Evolutionary conservation across 2,329 filamentous ascomycete genomes (phyloP), one percentile per base, ranked within the genome.

Genomic region (Cordyceps cateniannulata): DNA sequence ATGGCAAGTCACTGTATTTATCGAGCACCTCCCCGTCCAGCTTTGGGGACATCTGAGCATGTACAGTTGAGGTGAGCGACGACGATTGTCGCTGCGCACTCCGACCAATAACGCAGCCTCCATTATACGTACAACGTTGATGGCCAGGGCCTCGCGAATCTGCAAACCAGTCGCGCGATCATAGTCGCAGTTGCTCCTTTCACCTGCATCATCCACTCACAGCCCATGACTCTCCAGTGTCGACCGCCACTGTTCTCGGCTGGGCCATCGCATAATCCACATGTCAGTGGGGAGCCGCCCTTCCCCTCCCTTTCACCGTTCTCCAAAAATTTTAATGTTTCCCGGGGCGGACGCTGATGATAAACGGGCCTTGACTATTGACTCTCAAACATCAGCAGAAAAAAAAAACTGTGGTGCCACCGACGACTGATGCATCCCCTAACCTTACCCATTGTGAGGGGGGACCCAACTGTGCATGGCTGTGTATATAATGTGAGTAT

Each of bases 381-480:
- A 6, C 16, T 42, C 6, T 42, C 16, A 27, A 50, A 59, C 56
- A 59, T 59, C 47, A 40, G 56, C 56, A 59, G 32, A 59, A 59
- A 51, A 25, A n/a, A 18, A 22, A 24, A 27, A 16, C 2, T 10
- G n/a, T 35, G n/a, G 24, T 29, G 32, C 42, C 54, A 57, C 20
- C 10, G 25, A 1, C 44, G 27, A 27, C 44, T 18, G 42, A 1
- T 16, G 10, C 25, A 12, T 35, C 27, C 25, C 18, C 20, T 50
- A 58, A 59, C 56, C 56, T 59, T 59, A 59, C 56, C 56, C 56
- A 59, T 45, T 49, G 38, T 8, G 24, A 44, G 42, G 54, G 25
- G 40, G 20, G 52, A n/a, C 38, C 52, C 52, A 57, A 24, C 56
- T 44, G 12, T 12, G 45, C 47, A 42, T 59, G 44, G 22, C 38